Evolutionary conservation across 306 rosid genomes (phyloP).

Genomic region (Carpinus fangiana): DNA sequence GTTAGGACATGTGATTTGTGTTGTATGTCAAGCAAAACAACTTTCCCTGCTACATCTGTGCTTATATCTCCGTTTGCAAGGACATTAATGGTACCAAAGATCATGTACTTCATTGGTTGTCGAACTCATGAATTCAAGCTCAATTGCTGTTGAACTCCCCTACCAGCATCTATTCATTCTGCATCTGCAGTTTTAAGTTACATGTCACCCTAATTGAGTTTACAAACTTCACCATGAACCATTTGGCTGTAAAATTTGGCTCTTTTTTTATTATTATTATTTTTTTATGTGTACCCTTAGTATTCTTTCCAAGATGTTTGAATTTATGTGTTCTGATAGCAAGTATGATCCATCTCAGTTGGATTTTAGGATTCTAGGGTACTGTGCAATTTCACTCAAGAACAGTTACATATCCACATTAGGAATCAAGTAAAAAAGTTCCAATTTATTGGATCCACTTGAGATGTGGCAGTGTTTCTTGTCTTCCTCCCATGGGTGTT

Average conservation of each 20-base stretch:
- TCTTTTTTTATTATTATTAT: not conserved
- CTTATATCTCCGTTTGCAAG: not conserved
- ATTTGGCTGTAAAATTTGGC: not conserved
- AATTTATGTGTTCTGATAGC: not conserved
- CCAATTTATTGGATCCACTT: not conserved
- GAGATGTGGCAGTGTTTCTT: not conserved
- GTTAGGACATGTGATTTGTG: constrained; percentile 8
- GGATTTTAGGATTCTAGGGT: not conserved
- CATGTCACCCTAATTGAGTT: not conserved
- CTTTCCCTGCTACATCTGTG: not conserved
- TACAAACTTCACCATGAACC: not conserved
- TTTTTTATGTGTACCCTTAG: no score
- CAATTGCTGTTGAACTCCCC: not conserved
- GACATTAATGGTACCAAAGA: not conserved
- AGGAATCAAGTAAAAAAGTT: not conserved
- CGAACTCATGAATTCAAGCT: not conserved
- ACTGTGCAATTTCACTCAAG: not conserved
- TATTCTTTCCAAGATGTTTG: not conserved
- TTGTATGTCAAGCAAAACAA: not conserved
- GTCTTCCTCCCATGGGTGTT: not conserved
- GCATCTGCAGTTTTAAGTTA: not conserved
- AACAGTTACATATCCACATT: not conserved
- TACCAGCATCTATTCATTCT: constrained; percentile 17
- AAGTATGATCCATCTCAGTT: constrained; percentile 11
- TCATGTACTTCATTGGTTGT: not conserved